phyloP scores from a whole-genome alignment of 164 flowering plant species.

The Houttuynia cordata region DNA sequence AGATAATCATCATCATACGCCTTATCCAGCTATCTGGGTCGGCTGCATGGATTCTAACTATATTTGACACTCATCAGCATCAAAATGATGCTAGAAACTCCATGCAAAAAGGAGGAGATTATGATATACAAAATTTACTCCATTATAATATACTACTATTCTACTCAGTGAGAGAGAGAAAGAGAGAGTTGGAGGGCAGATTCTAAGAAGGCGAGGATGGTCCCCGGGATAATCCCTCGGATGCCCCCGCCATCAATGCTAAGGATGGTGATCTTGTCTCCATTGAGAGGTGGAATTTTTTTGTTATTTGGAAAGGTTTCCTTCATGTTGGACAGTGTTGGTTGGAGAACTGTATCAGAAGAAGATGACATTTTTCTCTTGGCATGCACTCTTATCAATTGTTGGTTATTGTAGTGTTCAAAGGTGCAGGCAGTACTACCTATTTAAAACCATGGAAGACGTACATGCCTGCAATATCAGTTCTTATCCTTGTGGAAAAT shows the following conservation, averaged over 20 bases:
- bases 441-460: no score
- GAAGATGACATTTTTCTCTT: neutral
- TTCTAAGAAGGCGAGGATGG: slow-evolving; percentile 3
- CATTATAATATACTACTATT: neutral
- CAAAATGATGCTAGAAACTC: no score
- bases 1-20: no score
- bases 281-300: slow-evolving; percentile 1
- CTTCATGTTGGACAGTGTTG: slow-evolving; percentile 1
- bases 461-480: no score
- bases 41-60: neutral
- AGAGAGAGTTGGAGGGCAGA: slow-evolving; percentile 1
- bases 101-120: no score
- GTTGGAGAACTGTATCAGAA: neutral
- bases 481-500: no score
- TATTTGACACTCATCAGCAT: no score
- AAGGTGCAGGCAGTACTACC: no score
- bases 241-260: slow-evolving; percentile 37
- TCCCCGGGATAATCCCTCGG: slow-evolving; percentile 5
- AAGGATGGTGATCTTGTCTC: slow-evolving; percentile 17
- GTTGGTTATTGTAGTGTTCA: no score
- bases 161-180: neutral
- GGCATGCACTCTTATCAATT: neutral
- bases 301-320: neutral
- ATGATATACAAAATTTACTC: no score
- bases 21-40: no score